phyloP scores from a whole-genome alignment of 2,329 filamentous ascomycete species.

The Plenodomus lindquistii region DNA sequence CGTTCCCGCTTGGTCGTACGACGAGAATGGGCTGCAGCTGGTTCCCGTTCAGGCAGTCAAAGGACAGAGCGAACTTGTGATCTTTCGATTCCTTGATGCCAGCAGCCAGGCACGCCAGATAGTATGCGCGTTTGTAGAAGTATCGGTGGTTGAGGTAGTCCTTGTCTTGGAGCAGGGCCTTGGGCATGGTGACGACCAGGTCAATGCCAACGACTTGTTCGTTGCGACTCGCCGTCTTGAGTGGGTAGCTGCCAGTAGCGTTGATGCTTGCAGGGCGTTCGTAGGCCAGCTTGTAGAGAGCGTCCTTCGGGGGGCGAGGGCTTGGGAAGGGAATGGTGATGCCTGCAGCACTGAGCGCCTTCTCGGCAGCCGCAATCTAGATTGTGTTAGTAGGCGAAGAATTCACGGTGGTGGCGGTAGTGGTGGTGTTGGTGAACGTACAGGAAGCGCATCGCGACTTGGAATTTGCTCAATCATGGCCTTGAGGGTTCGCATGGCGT shows the following conservation, averaged over 20 bases:
- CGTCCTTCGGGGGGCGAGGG: constrained; percentile 74
- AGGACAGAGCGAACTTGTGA: constrained; percentile 61
- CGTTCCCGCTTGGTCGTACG: constrained; percentile 44
- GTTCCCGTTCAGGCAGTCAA: constrained; percentile 72
- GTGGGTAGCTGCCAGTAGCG: constrained; percentile 83
- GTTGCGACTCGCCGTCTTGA: constrained; percentile 72
- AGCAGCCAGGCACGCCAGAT: constrained; percentile 78
- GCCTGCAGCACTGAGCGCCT: constrained; percentile 65
- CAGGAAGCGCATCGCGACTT: constrained; percentile 52
- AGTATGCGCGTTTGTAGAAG: constrained; percentile 93
- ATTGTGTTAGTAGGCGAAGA: constrained; percentile 14
- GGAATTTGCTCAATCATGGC: constrained; percentile 55
- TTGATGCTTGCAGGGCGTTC: constrained; percentile 77
- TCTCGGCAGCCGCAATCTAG: constrained; percentile 71
- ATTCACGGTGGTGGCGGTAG: too few relatives aligned
- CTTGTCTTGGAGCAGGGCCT: constrained; percentile 82
- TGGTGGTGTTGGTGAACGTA: constrained; percentile 19
- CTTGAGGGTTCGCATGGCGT: constrained; percentile 42
- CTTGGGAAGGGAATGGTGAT: constrained; percentile 82
- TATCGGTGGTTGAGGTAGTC: constrained; percentile 92
- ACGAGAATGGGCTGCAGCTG: constrained; percentile 71
- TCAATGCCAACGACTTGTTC: constrained; percentile 68
- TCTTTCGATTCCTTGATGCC: constrained; percentile 64
- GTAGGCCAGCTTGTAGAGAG: constrained; percentile 81
- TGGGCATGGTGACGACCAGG: constrained; percentile 84